A percentile compares a stretch with the other conserved stretches of the same genome.
These are phyloP conservation scores for Aspergillus bombycis DNA, from an alignment of 2,329 filamentous ascomycete species.

Conservation along the genomic window DNA sequence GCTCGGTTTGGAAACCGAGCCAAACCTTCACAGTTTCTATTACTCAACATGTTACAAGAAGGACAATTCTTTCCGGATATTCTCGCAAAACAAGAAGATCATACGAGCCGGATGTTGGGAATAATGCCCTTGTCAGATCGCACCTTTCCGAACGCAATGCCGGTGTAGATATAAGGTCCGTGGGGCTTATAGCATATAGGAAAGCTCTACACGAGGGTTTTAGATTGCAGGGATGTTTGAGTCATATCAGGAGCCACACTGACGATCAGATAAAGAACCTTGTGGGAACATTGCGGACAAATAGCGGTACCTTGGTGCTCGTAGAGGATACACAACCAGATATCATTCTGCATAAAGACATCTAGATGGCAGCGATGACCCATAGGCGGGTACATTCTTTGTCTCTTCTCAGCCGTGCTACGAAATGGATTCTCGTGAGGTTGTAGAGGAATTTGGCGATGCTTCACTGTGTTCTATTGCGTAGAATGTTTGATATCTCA, in stretches of 20 bases:
- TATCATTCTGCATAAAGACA: not conserved
- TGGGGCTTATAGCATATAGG: not conserved
- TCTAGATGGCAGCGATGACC: not conserved
- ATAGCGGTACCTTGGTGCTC: not conserved
- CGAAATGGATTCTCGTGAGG: no score
- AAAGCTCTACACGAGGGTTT: not conserved
- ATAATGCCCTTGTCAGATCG: not conserved
- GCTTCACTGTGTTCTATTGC: no score
- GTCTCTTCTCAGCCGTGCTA: not conserved
- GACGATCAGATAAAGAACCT: not conserved
- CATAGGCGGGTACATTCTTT: not conserved
- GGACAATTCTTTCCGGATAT: not conserved
- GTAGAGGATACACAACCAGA: not conserved
- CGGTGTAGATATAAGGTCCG: not conserved
- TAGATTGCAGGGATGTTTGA: accelerated
- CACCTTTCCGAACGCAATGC: not conserved
- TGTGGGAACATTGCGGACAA: not conserved
- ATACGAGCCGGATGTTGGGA: not conserved
- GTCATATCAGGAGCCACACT: not conserved
- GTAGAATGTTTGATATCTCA: no score
- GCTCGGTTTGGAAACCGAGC: not conserved
- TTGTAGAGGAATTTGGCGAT: no score
- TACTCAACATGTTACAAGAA: not conserved
- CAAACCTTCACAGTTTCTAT: not conserved
- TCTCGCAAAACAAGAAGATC: not conserved